phyloP scores from a whole-genome alignment of 2,329 filamentous ascomycete species.

The Penicillium sp. region DNA sequence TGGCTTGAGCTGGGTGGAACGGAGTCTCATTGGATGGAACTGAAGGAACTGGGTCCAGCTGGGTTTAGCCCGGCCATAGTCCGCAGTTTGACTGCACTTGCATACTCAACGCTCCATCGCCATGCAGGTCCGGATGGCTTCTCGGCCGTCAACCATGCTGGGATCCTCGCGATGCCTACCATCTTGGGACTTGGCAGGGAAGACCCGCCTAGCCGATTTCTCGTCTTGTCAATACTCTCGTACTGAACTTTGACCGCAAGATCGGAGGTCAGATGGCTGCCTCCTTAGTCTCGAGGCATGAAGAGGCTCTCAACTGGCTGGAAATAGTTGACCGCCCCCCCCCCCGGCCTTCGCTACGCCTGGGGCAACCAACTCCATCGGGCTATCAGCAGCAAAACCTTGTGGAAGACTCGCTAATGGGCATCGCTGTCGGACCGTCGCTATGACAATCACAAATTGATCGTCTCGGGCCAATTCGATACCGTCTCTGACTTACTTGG shows the following conservation, averaged over 20 bases:
- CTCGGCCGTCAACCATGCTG: not conserved
- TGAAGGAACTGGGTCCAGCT: not conserved
- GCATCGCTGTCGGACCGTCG: slow-evolving; percentile 13
- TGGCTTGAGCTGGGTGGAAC: not conserved
- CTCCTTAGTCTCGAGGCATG: not conserved
- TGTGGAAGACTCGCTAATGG: not conserved
- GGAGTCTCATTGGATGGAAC: not conserved
- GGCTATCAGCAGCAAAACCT: not conserved
- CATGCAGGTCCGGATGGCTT: not conserved
- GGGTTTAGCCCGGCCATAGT: not conserved
- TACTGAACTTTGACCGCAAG: slow-evolving; percentile 2
- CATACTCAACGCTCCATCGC: not conserved
- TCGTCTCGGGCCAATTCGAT: slow-evolving; percentile 16
- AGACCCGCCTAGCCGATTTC: slow-evolving; percentile 1
- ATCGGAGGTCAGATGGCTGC: not conserved
- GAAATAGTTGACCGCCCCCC: not conserved
- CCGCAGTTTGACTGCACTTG: slow-evolving; percentile 13
- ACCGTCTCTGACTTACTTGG: slow-evolving; percentile 19
- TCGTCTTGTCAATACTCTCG: slow-evolving; percentile 11
- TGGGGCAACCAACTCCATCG: not conserved
- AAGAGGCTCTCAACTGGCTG: not conserved
- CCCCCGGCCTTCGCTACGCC: not conserved
- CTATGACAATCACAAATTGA: slow-evolving; percentile 17
- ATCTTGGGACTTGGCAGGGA: slow-evolving; percentile 5
- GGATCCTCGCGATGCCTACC: slow-evolving; percentile 17